Evolutionary conservation across 2,329 filamentous ascomycete species (phyloP), one percentile per base, ranked within the genome.

Genomic region (Trematosphaeria pertusa): DNA sequence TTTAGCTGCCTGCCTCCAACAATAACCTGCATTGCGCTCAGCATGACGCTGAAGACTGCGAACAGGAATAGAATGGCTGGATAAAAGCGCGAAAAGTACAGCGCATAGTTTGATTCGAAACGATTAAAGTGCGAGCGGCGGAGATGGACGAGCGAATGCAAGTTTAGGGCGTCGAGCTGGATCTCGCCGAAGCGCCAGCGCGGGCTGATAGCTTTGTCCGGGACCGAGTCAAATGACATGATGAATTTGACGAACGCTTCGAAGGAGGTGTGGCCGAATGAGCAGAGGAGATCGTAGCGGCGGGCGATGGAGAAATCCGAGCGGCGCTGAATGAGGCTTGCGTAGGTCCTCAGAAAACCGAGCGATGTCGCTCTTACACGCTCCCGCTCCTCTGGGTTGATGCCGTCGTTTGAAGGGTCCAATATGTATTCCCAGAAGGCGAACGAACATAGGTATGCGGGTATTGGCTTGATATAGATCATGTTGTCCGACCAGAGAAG

Each of bases 1-100:
- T 36, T 37, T 30, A 58, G 12, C 17, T 55, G 49, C 20, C 35
- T 47, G 5, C 46, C 58, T 10, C 21, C 52, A 10, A 59, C 22
- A 32, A 60, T 58, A 32, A 63, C 56, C 19, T 61, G 58, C 58
- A 61, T 61, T 1, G 56, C 56, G 28, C 48, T 60, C 37, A 61
- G 38, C 6, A 56, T 37, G 4, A 61, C 48, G 30, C 56, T 58
- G 2, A 61, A 50, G 9, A 54, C 12, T 10, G 58, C 56, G 33
- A 60, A 60, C n/a, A 55, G 48, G 33, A 61, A 59, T 10, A 59
- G 26, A 0, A 61, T 34, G 1, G 52, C 51, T 2, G 54, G 52
- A 20, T 61, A 60, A 33, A 57, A 58, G 19, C 54, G 49, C 21
- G 52, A 43, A 34, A 59, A 57, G 39, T 58, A 61, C 1, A 46